Conservation (phyloP, 495 filamentous ascomycete species). For the Bathelium albidoporum region DNA sequence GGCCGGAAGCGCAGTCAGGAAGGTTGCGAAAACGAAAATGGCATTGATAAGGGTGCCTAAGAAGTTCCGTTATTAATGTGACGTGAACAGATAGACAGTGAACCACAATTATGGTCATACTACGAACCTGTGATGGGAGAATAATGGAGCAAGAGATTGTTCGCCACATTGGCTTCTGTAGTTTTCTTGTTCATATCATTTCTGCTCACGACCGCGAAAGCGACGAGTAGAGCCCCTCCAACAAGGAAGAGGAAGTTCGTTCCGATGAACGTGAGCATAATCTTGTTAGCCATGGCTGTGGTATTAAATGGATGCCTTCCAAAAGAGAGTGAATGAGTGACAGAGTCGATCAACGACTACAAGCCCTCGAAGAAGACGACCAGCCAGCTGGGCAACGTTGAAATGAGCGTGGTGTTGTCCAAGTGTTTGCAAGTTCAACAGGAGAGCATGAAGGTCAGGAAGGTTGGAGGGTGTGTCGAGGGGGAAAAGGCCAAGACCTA, state of each 20-base stretch:
- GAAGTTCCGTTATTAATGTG: constrained; percentile 14
- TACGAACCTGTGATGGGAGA: constrained; percentile 41
- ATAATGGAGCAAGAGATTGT: constrained; percentile 49
- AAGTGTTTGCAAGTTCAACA: not conserved
- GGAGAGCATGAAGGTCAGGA: not conserved
- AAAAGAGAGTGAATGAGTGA: constrained; percentile 2
- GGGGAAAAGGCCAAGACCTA: constrained; percentile 5
- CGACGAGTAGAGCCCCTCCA: constrained; percentile 53
- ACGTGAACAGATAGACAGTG: not conserved
- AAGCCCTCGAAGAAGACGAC: constrained; percentile 14
- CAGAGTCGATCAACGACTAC: constrained; percentile 4
- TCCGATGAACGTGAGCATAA: constrained; percentile 22
- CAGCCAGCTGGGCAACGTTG: constrained; percentile 40
- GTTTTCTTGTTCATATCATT: constrained; percentile 34
- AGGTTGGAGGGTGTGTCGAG: not conserved
- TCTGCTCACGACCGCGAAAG: constrained; percentile 50
- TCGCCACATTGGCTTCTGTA: constrained; percentile 47
- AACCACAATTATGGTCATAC: constrained; percentile 15
- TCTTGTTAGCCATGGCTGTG: constrained; percentile 23
- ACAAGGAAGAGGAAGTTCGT: constrained; percentile 51
- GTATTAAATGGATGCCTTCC: not conserved
- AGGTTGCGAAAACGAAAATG: constrained; percentile 49
- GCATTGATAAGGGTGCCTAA: constrained; percentile 58
- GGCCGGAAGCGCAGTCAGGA: constrained; percentile 32
- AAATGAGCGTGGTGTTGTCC: constrained; percentile 7